Conservation (phyloP, 2,329 filamentous ascomycete species). For the Aphanoascus verrucosus region DNA sequence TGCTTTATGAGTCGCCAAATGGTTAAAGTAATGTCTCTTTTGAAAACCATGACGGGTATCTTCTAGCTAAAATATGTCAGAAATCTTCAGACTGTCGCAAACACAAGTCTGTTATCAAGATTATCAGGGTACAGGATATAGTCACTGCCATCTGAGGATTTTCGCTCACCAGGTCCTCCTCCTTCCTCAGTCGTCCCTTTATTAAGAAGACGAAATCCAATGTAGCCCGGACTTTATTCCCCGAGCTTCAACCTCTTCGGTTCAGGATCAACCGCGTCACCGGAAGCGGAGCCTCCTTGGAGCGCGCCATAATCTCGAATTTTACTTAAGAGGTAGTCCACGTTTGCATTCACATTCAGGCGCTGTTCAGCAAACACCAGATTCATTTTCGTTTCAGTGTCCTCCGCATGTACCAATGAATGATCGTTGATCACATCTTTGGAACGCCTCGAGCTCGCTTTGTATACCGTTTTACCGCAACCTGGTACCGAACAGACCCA, state of each 20-base stretch:
- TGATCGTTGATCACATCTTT: conserved; percentile 28
- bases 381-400: conserved; percentile 28
- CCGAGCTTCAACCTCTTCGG: conserved; percentile 15
- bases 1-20: too few species aligned
- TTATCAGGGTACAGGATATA: too few species aligned
- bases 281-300: conserved; percentile 15
- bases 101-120: too few species aligned
- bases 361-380: conserved; percentile 29
- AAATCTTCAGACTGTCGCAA: too few species aligned
- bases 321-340: conserved; percentile 26
- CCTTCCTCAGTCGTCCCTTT: too few species aligned
- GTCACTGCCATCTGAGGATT: too few species aligned
- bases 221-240: background rate
- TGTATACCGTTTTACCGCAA: conserved; percentile 26
- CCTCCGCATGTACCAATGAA: conserved; percentile 26
- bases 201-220: background rate
- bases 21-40: too few species aligned
- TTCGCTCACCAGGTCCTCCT: too few species aligned
- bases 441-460: conserved; percentile 25
- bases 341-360: conserved; percentile 25
- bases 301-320: conserved; percentile 21
- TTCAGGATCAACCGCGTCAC: conserved; percentile 11
- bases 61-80: too few species aligned
- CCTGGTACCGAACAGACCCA: conserved; percentile 27
- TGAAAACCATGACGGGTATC: too few species aligned